Evolutionary conservation across 352 stramenopile species (phyloP).

Genomic region (Pythium sukuiense): DNA sequence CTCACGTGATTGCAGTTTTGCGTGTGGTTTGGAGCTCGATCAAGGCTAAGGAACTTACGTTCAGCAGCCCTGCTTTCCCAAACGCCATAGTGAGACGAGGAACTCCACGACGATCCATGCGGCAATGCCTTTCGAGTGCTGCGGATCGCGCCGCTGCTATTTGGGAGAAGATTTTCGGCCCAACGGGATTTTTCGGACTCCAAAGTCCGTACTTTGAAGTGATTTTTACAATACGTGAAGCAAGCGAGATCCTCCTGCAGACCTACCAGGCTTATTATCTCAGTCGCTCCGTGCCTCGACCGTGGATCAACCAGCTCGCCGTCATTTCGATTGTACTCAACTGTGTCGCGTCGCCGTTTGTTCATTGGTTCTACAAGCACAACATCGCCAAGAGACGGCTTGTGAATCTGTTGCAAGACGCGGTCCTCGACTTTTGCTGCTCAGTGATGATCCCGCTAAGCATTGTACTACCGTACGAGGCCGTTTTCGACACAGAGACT

Average conservation of each 20-base stretch:
- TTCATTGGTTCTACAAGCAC: conserved; percentile 5
- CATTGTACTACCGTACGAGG: conserved; percentile 17
- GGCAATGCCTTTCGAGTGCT: neutral
- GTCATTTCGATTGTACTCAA: conserved; percentile 6
- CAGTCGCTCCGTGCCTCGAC: neutral
- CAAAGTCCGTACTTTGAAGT: conserved; percentile 11
- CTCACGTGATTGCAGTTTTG: conserved; percentile 4
- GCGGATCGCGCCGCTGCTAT: neutral
- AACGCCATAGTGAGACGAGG: neutral
- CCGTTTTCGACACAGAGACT: neutral
- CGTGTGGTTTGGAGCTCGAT: conserved; percentile 1
- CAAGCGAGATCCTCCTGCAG: conserved; percentile 1
- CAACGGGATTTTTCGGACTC: conserved; percentile 20
- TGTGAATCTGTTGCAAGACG: conserved; percentile 17
- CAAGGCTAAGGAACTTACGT: neutral
- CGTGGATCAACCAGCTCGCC: conserved; percentile 15
- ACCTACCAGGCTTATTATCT: conserved; percentile 1
- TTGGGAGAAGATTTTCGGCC: conserved; percentile 8
- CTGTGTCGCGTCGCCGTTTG: conserved; percentile 10
- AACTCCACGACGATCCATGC: neutral
- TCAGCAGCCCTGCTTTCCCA: neutral
- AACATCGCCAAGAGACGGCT: conserved; percentile 5
- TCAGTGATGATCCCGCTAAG: conserved; percentile 26
- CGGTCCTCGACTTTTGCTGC: conserved; percentile 24
- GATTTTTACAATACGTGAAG: conserved; percentile 7